Evolutionary conservation across 2,329 filamentous ascomycete species (phyloP), one percentile per base, ranked within the genome.

Genomic region (Acrodontium crateriforme): DNA sequence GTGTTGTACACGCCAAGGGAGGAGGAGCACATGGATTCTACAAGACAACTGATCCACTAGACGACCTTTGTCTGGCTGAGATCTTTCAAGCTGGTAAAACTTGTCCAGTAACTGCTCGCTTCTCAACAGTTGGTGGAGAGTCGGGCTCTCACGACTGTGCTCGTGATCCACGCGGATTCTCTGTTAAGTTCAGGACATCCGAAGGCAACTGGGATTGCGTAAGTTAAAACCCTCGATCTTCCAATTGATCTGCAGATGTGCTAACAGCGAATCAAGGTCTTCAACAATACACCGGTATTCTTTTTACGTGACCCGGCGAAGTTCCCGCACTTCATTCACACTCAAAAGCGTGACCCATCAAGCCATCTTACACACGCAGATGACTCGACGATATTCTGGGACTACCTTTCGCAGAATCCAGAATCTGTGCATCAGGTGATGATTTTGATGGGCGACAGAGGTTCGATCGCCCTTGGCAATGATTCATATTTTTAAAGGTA

Each of bases 151-250:
- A 76, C 32, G 78, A 83, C 44, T 73, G 69, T 38, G 76, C 74
- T 17, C 70, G 78, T 34, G 78, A 84, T 40, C 76, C 76, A 7
- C 63, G 76, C 44, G 78, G 78, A 0, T 82, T 83, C 44, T 66
- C 74, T 2, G 62, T 79, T 38, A 83, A 82, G 55, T 77, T 83
- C 55, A 65, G 74, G 19, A 81, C 77, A 0, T 69, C 75, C 11
- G 71, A 81, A 41, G 76, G 76, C n/a, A 80, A 80, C 41, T 78
- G 69, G 66, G 75, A 80, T 44, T n/a, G n/a, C n/a, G n/a, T n/a
- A n/a, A 62, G 15, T n/a, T 20, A 3, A 12, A 11, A 5, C 9
- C n/a, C 14, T 22, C 10, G 8, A 4, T n/a, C 20, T 8, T 12
- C 8, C 8, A 4, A n/a, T 22, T 8, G 8, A 22, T 4, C 2